phyloP scores from a whole-genome alignment of 1,284 basidiomycete species.

The Mycena citricolor region DNA sequence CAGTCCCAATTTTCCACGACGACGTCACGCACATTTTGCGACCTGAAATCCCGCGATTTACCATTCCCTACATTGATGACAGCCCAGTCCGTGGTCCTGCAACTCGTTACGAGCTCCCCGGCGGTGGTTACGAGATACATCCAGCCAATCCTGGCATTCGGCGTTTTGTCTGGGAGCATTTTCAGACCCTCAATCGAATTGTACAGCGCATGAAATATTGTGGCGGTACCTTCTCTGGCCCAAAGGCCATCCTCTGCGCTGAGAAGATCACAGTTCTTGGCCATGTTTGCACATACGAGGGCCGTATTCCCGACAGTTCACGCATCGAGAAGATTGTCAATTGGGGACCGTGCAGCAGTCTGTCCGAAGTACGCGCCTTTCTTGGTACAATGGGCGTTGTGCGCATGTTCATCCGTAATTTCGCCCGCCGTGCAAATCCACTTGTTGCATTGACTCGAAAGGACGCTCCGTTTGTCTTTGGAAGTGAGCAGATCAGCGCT shows the following conservation, averaged over 20 bases:
- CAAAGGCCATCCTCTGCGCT: constrained; percentile 26
- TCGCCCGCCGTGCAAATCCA: constrained; percentile 25
- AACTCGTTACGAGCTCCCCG: constrained; percentile 21
- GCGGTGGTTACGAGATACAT: constrained; percentile 25
- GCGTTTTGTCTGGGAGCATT: constrained; percentile 28
- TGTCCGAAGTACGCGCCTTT: constrained; percentile 30
- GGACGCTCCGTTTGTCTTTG: constrained; percentile 29
- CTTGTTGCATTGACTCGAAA: constrained; percentile 30
- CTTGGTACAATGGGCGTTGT: constrained; percentile 29
- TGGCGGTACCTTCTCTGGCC: constrained; percentile 22
- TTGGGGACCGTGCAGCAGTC: constrained; percentile 27
- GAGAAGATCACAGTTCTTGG: constrained; percentile 25
- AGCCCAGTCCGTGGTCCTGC: constrained; percentile 24
- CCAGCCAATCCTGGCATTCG: constrained; percentile 30
- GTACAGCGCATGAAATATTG: constrained; percentile 29
- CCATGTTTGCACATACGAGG: constrained; percentile 28
- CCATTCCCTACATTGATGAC: constrained; percentile 30
- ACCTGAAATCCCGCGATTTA: constrained; percentile 24
- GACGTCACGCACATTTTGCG: constrained; percentile 29
- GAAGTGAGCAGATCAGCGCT: constrained; percentile 15
- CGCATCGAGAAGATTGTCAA: constrained; percentile 22
- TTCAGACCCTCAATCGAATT: constrained; percentile 27
- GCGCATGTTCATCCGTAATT: constrained; percentile 32
- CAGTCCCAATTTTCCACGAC: constrained; percentile 29
- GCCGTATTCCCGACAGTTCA: constrained; percentile 25